A percentile compares a stretch with the other conserved stretches of the same genome.
These are phyloP conservation scores for Wickerhamomyces hampshirensis DNA, from an alignment of 805 yeast species.

Conservation along the genomic window DNA sequence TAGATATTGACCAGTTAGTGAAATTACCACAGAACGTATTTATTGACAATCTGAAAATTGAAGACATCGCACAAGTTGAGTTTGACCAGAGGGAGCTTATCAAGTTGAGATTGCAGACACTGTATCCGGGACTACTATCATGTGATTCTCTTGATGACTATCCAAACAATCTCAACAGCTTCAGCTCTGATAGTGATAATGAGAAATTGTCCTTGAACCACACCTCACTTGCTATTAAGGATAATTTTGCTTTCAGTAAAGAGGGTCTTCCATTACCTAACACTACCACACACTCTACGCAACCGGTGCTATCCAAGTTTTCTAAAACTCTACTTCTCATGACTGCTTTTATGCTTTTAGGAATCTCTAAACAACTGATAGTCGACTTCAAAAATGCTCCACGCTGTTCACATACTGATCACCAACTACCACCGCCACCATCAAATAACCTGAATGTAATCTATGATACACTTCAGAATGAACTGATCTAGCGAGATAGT, in stretches of 20 bases:
- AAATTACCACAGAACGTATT: constrained; percentile 10
- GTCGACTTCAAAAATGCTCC: not conserved
- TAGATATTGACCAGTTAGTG: not conserved
- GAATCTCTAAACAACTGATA: not conserved
- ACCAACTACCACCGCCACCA: no score
- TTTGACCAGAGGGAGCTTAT: constrained; percentile 7
- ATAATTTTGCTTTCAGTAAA: no score
- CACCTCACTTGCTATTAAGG: no score
- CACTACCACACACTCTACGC: not conserved
- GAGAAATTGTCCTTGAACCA: no score
- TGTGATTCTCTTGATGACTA: not conserved
- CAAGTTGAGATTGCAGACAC: not conserved
- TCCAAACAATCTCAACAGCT: not conserved
- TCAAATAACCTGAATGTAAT: no score
- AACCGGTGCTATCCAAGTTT: not conserved
- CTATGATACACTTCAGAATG: no score
- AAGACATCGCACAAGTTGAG: constrained; percentile 8
- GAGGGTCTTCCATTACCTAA: not conserved
- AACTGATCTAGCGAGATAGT: no score
- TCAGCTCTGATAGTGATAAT: no score
- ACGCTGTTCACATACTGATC: not conserved
- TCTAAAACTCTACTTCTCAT: not conserved
- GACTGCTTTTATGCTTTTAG: not conserved
- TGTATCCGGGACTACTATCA: not conserved
- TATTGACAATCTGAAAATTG: constrained; percentile 6